A percentile compares a stretch with the other conserved stretches of the same genome.
Conservation (phyloP, 2,329 filamentous ascomycete genomes). For the Claviceps spartinae region DNA sequence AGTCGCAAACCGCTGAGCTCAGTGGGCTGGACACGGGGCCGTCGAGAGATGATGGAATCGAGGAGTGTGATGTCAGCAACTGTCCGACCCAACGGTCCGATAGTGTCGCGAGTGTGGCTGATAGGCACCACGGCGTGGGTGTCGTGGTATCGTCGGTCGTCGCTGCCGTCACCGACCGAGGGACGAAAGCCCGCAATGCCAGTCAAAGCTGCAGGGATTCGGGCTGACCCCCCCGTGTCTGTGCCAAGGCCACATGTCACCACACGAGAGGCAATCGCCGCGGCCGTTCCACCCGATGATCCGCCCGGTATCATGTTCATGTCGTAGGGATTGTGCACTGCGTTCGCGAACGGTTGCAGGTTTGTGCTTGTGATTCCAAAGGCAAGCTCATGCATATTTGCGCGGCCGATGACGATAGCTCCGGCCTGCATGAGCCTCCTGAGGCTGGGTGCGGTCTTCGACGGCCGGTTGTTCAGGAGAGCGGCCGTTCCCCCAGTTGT, state of each 20-base stretch:
- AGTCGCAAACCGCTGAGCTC: conserved; percentile 5
- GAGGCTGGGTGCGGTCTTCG: conserved; percentile 9
- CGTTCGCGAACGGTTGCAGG: conserved; percentile 7
- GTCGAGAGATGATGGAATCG: conserved; percentile 49
- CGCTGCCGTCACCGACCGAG: conserved; percentile 8
- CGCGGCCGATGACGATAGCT: conserved; percentile 28
- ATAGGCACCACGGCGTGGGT: conserved; percentile 44
- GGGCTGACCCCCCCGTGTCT: conserved; percentile 10
- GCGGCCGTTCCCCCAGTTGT: conserved; percentile 9
- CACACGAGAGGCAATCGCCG: conserved; percentile 9
- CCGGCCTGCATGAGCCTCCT: conserved; percentile 13
- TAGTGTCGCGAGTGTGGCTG: conserved; percentile 48
- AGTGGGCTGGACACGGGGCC: conserved; percentile 7
- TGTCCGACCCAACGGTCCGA: conserved; percentile 51
- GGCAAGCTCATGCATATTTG: conserved; percentile 32
- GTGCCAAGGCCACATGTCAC: conserved; percentile 11
- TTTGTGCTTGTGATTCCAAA: conserved; percentile 11
- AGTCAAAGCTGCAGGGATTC: conserved; percentile 10
- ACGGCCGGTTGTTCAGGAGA: conserved; percentile 3
- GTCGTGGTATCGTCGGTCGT: conserved; percentile 7
- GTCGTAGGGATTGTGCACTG: conserved; percentile 9
- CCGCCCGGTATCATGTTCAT: conserved; percentile 9
- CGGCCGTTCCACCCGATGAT: conserved; percentile 10
- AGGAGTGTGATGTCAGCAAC: conserved; percentile 51
- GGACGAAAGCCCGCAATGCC: conserved; percentile 10